phyloP scores from a whole-genome alignment of 306 rosid genomes.

The Prinsepia uniflora region DNA sequence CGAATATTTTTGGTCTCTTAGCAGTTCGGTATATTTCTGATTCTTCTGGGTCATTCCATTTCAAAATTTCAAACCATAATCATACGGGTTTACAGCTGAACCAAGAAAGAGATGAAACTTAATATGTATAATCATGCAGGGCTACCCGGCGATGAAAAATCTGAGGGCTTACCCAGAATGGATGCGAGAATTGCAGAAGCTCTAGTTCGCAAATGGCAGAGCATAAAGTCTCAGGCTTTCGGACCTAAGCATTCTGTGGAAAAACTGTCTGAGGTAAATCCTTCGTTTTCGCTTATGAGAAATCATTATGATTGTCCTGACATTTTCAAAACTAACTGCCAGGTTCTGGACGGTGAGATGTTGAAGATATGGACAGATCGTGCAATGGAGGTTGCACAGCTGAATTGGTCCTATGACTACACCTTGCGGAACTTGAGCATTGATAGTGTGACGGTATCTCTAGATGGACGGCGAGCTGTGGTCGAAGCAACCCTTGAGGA shows the following conservation, averaged over 20 bases:
- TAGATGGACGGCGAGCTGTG: constrained; percentile 70
- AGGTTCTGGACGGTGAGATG: constrained; percentile 96
- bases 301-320: constrained; percentile 19
- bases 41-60: neutral
- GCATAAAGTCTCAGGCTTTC: constrained; percentile 77
- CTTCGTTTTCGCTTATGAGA: constrained; percentile 5
- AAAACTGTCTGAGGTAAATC: constrained; percentile 63
- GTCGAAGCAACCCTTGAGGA: constrained; percentile 92
- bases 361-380: constrained; percentile 93
- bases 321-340: constrained; percentile 20
- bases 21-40: neutral
- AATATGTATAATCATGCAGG: constrained; percentile 33
- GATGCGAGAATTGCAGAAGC: constrained; percentile 88
- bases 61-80: neutral
- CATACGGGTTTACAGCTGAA: neutral
- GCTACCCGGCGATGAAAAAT: constrained; percentile 40
- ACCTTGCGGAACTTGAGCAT: constrained; percentile 60
- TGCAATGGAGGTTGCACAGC: constrained; percentile 77
- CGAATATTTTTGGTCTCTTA: neutral
- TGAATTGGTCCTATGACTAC: constrained; percentile 83
- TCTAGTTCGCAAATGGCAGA: constrained; percentile 88
- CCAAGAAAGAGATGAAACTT: neutral
- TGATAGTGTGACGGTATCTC: constrained; percentile 78
- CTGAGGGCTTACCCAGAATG: constrained; percentile 59
- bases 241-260: constrained; percentile 71